Evolutionary conservation across 164 flowering plant species (phyloP).

Genomic region (Tetrastigma voinierianum): DNA sequence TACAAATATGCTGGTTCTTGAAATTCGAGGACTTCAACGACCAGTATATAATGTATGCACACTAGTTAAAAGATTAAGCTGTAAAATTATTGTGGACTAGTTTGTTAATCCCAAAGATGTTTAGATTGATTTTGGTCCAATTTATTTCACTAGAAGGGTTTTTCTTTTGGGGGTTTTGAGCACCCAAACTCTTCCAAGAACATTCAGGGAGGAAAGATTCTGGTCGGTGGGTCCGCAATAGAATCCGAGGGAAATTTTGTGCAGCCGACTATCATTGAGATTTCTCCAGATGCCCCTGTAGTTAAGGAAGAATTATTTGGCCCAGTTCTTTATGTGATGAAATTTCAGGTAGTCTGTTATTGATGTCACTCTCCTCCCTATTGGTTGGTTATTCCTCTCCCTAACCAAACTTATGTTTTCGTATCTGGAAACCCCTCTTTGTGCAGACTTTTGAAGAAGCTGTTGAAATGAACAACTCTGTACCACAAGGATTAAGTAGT

Average conservation of each 20-base stretch:
- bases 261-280: constrained; percentile 91
- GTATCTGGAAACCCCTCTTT: constrained; percentile 1
- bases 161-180: constrained; percentile 10
- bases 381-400: constrained; percentile 36
- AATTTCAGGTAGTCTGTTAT: constrained; percentile 63
- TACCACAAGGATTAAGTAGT: constrained; percentile 97
- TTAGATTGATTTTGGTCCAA: too few relatives aligned
- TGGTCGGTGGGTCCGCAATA: constrained; percentile 68
- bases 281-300: constrained; percentile 72
- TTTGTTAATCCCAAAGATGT: too few relatives aligned
- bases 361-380: background rate
- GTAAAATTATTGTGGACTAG: too few relatives aligned
- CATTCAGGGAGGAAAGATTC: constrained; percentile 87
- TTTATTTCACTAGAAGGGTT: background rate
- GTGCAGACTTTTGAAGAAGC: constrained; percentile 85
- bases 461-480: constrained; percentile 90
- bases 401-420: background rate
- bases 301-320: constrained; percentile 96
- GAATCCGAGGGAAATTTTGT: constrained; percentile 91
- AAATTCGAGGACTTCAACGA: too few relatives aligned
- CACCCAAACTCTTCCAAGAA: too few relatives aligned
- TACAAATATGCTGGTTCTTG: too few relatives aligned
- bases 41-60: too few relatives aligned
- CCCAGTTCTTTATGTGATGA: constrained; percentile 92
- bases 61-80: too few relatives aligned